Percentiles rank a stretch among this genome's conserved stretches.
These are phyloP conservation scores for Nitzschia putrida DNA, from an alignment of 108 stramenopile species.

Conservation along the genomic window DNA sequence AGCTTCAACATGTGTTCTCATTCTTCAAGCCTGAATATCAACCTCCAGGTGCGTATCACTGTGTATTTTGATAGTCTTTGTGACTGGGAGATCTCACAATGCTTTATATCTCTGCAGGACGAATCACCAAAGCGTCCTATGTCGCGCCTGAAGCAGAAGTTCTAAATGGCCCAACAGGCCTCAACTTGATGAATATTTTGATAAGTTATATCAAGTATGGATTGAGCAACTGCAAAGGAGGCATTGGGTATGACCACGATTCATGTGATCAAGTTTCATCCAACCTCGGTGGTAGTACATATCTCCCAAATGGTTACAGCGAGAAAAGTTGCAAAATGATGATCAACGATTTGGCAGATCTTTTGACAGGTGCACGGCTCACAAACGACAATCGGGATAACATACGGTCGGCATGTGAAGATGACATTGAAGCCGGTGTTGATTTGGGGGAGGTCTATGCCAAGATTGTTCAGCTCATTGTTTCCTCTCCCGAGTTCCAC, in stretches of 20 bases:
- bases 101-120: no score
- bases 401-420: conserved; percentile 7
- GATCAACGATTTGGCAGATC: conserved; percentile 55
- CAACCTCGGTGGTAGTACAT: neutral
- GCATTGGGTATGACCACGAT: neutral
- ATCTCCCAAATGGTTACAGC: neutral
- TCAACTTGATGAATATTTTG: neutral
- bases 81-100: no score
- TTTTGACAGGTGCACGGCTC: conserved; percentile 14
- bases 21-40: neutral
- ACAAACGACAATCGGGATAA: conserved; percentile 10
- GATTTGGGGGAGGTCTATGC: conserved; percentile 8
- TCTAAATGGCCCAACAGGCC: neutral
- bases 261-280: no score
- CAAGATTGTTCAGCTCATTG: conserved; percentile 39
- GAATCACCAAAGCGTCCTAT: no score
- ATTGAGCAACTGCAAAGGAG: neutral
- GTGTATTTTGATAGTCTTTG: no score
- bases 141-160: neutral
- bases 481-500: conserved; percentile 56
- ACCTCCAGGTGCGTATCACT: neutral
- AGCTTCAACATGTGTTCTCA: neutral
- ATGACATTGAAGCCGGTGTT: neutral
- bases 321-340: no score
- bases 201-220: neutral